Base-by-base conservation (phyloP, 345 rosid species). In the Aegle marmelos region DNA sequence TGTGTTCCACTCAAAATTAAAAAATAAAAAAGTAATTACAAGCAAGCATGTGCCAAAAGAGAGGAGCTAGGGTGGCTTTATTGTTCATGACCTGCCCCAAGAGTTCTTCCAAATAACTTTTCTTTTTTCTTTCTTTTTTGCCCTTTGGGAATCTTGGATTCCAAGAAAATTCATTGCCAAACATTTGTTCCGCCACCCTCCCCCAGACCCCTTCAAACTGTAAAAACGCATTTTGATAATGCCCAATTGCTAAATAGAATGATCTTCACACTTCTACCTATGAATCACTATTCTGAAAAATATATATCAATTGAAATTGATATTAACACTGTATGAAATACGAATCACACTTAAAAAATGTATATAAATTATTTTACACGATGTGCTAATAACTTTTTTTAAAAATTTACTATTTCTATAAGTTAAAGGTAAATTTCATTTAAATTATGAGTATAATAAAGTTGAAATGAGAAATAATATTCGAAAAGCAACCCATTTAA, bases 381-480 rank as follows among this genome's bases (percentile, higher is more conserved):
- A 41, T 41, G 2, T 41, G 1, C 50, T 4, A 41, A 3, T 0
- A 10, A 11, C 16, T 16, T 41, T 41, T 0, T 11, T 10, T 16
- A 17, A 22, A 8, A 24, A 1, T 2, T 39, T 3, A 39, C 45
- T 13, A 9, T 0, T 39, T 39, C 0, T 39, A 0, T 39, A 3
- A 25, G 31, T 28, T 3, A 33, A 16, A 0, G 30, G 22, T 75
- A 61, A 28, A 9, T 33, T 13, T 3, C 28, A 0, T 53, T 9
- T 10, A 24, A 28, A 61, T 17, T 28, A 54, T 76, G 74, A n/a
- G 74, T 74, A 2, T 66, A 72, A 2, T 66, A 74, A 70, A 66
- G 76, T n/a, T 81, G 72, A 76, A 79, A 76, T 76, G 80, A 45
- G 67, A 82, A 78, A 76, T 81, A 79, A 62, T 48, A 82, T 39